phyloP scores from a whole-genome alignment of 2,329 filamentous ascomycete genomes.

The Talaromyces sp. region DNA sequence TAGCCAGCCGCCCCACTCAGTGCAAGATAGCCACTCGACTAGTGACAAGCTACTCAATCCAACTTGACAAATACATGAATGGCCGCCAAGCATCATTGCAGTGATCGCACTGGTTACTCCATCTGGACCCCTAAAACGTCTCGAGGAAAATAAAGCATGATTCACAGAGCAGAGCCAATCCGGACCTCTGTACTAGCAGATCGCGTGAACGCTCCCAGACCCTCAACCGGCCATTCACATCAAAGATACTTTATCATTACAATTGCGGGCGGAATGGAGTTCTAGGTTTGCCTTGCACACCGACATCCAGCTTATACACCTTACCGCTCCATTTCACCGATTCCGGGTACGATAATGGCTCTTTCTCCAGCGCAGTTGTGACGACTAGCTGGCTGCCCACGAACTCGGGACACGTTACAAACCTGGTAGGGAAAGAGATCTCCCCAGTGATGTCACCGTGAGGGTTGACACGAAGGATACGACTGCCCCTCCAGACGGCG shows the following conservation, averaged over 20 bases:
- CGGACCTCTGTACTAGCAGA: neutral
- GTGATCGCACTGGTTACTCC: neutral
- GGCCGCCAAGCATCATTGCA: neutral
- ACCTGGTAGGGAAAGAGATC: constrained; percentile 68
- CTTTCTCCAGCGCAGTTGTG: constrained; percentile 68
- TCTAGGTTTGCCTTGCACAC: constrained; percentile 57
- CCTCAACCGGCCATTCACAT: neutral
- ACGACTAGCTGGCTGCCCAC: constrained; percentile 69
- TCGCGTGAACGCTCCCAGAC: neutral
- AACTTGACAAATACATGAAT: too few species aligned
- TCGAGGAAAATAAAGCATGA: neutral
- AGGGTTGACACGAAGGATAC: constrained; percentile 68
- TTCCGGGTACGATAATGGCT: constrained; percentile 56
- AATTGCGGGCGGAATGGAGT: constrained; percentile 48
- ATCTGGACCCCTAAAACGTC: neutral
- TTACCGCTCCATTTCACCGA: constrained; percentile 62
- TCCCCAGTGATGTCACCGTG: constrained; percentile 66
- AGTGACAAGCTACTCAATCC: neutral
- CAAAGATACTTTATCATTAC: neutral
- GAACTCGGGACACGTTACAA: constrained; percentile 77
- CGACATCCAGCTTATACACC: constrained; percentile 72
- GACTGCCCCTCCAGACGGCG: constrained; percentile 71
- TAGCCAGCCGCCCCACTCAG: neutral
- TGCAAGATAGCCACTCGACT: neutral
- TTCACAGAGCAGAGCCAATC: neutral